Evolutionary conservation across 192 early-diverging fungal species (phyloP), one percentile per base, ranked within the genome.

Genomic region (Gonapodya prolifera): DNA sequence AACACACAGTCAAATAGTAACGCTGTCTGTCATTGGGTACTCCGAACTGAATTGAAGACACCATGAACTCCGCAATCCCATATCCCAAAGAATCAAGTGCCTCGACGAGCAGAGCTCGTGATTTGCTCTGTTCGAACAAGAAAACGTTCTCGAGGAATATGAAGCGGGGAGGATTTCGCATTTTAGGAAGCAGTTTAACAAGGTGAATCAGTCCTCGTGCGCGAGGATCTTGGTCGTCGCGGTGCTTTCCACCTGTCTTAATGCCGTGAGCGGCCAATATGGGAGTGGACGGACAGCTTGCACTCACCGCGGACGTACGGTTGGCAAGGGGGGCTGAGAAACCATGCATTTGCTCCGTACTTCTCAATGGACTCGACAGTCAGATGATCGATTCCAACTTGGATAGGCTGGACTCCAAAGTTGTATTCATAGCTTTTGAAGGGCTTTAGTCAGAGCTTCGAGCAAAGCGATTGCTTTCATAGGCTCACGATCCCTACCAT

Each of bases 291-390:
- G n/a, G n/a, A n/a, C n/a, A n/a, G n/a, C n/a, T n/a, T n/a, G n/a
- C n/a, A n/a, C 2, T 69, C 81, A 89, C 88, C 77, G 70, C 76
- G 74, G 0, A 84, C 84, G 76, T 86, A 87, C 1, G 86, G 86
- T 83, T 98, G 96, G 77, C 96, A 98, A 0, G 96, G 96, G 32
- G 96, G 96, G 76, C 92, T 93, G 71, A 96, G 84, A 2, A 98
- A 84, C 96, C 96, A 96, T 71, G 90, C 91, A 80, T 92, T 87
- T 0, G 92, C 92, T 8, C 87, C 78, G 78, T 91, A 86, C 82
- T 83, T 88, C 80, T 89, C 85, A 69, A 92, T 77, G 30, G 83
- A 80, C 36, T 79, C 78, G 8, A 82, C 78, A 1, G 77, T 83
- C 1, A 91, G 81, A 30, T 70, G 75, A 45, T 91, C 90, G 29